A percentile compares a stretch with the other conserved stretches of the same genome.
Conservation (phyloP, 2,329 filamentous ascomycete genomes). For the Aschersonia sp. region DNA sequence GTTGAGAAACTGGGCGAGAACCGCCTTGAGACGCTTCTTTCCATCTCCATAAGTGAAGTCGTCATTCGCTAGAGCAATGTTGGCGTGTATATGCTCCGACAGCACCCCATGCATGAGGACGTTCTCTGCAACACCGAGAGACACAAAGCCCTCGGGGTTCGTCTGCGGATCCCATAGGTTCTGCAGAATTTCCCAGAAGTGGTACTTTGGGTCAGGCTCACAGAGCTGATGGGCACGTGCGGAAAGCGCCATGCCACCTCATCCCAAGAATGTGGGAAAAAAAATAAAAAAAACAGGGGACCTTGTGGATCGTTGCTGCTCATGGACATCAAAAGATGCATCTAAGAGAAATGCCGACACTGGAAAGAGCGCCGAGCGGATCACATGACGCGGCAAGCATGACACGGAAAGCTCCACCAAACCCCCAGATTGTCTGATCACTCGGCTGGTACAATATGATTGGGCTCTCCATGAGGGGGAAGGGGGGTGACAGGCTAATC, state of each 20-base stretch:
- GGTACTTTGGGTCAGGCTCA: constrained; percentile 12
- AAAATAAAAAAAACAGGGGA: too few species aligned
- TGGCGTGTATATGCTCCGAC: constrained; percentile 23
- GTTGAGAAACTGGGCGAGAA: constrained; percentile 21
- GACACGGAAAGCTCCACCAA: background rate
- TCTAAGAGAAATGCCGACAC: background rate
- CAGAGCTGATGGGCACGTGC: constrained; percentile 12
- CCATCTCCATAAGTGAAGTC: constrained; percentile 28
- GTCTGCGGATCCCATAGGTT: constrained; percentile 25
- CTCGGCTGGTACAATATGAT: background rate
- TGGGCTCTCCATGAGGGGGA: too few species aligned
- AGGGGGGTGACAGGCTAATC: too few species aligned
- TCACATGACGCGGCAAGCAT: background rate
- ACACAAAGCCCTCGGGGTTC: constrained; percentile 30
- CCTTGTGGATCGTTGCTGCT: background rate
- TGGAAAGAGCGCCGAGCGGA: background rate
- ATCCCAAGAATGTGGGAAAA: background rate
- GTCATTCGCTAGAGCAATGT: constrained; percentile 15
- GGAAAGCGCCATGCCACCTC: constrained; percentile 10
- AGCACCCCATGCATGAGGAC: constrained; percentile 33
- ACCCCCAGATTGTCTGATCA: background rate
- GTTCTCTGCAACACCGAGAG: constrained; percentile 38
- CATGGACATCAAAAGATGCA: background rate
- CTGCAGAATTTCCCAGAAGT: constrained; percentile 25
- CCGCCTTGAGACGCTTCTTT: constrained; percentile 16